Percentiles rank a stretch among this genome's conserved stretches.
Conservation (phyloP, 139 green algal genomes). For the Astrephomene gubernaculifera region DNA sequence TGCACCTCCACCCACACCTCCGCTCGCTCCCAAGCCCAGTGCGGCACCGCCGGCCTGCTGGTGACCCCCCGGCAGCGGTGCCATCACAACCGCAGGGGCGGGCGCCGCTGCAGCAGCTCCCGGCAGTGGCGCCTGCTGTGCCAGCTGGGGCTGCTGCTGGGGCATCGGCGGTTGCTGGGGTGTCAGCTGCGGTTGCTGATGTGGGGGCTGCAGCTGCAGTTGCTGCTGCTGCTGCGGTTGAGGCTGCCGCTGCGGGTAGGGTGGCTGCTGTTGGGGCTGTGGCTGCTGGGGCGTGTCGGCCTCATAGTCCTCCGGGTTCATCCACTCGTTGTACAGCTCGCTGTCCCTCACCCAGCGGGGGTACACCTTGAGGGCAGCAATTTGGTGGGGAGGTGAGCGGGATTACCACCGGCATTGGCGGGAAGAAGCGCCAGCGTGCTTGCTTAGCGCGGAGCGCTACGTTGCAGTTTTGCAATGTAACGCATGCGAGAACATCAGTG, state of each 20-base stretch:
- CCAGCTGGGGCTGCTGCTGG: background rate
- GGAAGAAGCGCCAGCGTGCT: too few relatives aligned
- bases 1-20: too few relatives aligned
- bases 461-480: too few relatives aligned
- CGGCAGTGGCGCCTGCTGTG: background rate
- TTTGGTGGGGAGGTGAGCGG: too few relatives aligned
- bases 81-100: too few relatives aligned
- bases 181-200: background rate
- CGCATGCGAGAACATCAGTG: too few relatives aligned
- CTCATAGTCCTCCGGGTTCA: conserved; percentile 88
- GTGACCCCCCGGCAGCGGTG: too few relatives aligned
- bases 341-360: conserved; percentile 84
- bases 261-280: background rate
- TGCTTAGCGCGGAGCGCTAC: too few relatives aligned
- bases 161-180: background rate
- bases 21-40: too few relatives aligned
- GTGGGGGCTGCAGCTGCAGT: background rate
- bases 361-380: conserved; percentile 72
- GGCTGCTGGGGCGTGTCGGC: background rate
- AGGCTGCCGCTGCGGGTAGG: background rate
- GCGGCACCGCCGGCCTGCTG: too few relatives aligned
- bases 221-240: background rate
- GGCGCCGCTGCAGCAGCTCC: background rate
- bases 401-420: too few relatives aligned
- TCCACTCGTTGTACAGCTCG: conserved; percentile 94